Evolutionary conservation across 441 rosid species (phyloP), one percentile per base, ranked within the genome.

Genomic region (Monsonia emarginata): DNA sequence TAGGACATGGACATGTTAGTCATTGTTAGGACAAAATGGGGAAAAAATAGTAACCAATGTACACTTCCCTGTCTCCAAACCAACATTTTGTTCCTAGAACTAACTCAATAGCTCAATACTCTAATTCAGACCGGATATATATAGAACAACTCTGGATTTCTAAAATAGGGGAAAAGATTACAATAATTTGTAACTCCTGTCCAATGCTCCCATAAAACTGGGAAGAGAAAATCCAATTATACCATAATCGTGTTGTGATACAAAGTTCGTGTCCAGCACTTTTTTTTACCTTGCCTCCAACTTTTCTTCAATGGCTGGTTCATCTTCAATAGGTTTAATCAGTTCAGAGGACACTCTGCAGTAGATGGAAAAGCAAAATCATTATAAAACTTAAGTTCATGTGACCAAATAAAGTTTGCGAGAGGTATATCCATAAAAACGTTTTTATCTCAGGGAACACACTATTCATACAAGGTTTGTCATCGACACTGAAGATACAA

Each of bases 31-130:
- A 68, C 62, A 11, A 57, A 56, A 38, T 54, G n/a, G 60, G 50
- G 68, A 60, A 48, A 24, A 58, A 65, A n/a, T n/a, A 27, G 73
- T 57, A 63, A 58, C 62, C 27, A 18, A 71, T 75, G 56, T 72
- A 77, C 74, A 79, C 64, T 56, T 62, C 65, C 72, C 78, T 34
- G 28, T 56, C 40, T 19, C 14, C 0, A 11, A 52, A 28, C 46
- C 67, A 36, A 61, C 31, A 25, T 32, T 60, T n/a, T n/a, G n/a
- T n/a, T 63, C 79, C 79, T 76, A 79, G 65, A 56, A 56, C 61
- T 56, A 14, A 18, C 27, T 21, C 34, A 11, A 66, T 13, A 4
- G n/a, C 61, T 24, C 14, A 21, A 50, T 19, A 19, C 57, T 46
- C 57, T 50, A 50, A 13, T 21, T 50, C 13, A 21, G 57, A 50